phyloP scores from a whole-genome alignment of 495 filamentous ascomycete species.

The Penicillium silybi region DNA sequence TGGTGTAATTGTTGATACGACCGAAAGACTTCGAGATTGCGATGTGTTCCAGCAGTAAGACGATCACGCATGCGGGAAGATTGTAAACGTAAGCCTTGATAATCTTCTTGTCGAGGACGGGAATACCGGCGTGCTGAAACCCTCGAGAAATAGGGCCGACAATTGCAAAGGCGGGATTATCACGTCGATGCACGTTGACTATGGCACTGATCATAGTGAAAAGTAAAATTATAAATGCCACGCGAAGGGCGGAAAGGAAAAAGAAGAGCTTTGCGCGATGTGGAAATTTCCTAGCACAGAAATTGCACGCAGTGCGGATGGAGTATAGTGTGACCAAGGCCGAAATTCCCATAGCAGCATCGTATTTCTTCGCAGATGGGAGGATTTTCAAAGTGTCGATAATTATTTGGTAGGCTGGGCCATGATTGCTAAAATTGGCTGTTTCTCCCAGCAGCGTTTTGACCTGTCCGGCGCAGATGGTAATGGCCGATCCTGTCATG shows the following conservation, averaged over 20 bases:
- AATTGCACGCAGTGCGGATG: slow-evolving; percentile 63
- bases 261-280: slow-evolving; percentile 69
- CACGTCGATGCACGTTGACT: slow-evolving; percentile 56
- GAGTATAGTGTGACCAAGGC: slow-evolving; percentile 80
- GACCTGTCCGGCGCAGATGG: slow-evolving; percentile 80
- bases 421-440: slow-evolving; percentile 61
- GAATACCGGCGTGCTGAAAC: slow-evolving; percentile 70
- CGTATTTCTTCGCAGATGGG: slow-evolving; percentile 52
- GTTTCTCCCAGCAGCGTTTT: slow-evolving; percentile 76
- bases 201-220: slow-evolving; percentile 86
- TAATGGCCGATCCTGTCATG: slow-evolving; percentile 94
- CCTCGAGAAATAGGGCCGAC: slow-evolving; percentile 71
- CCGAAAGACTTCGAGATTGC: slow-evolving; percentile 98
- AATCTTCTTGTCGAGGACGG: slow-evolving; percentile 56
- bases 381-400: slow-evolving; percentile 81
- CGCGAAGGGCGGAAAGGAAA: slow-evolving; percentile 82
- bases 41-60: slow-evolving; percentile 88
- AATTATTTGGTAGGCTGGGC: slow-evolving; percentile 72
- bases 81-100: slow-evolving; percentile 56
- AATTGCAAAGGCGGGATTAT: slow-evolving; percentile 57
- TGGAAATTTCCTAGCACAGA: slow-evolving; percentile 59
- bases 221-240: slow-evolving; percentile 81
- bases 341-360: slow-evolving; percentile 86
- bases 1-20: slow-evolving; percentile 92
- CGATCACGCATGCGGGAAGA: slow-evolving; percentile 77